Evolutionary conservation across 768 basidiomycete genomes (phyloP).

Genomic region (Phanerochaete carnosa): DNA sequence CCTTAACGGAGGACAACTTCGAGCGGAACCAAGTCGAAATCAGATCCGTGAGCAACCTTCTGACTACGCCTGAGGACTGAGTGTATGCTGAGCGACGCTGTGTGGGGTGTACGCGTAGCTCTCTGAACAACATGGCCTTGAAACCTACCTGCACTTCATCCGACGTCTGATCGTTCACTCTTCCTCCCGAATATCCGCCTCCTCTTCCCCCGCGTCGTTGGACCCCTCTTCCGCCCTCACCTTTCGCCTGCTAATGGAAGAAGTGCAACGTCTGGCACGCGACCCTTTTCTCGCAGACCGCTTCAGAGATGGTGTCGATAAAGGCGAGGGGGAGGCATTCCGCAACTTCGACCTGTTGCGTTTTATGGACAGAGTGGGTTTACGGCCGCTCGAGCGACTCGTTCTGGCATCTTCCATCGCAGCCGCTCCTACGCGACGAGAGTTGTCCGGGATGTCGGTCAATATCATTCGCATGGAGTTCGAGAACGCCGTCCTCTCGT

Average conservation of each 20-base stretch:
- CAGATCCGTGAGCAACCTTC: conserved; percentile 69
- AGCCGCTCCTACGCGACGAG: conserved; percentile 55
- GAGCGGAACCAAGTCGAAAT: conserved; percentile 93
- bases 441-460: conserved; percentile 58
- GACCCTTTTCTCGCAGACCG: conserved; percentile 89
- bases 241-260: conserved; percentile 83
- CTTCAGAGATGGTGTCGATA: conserved; percentile 87
- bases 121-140: conserved; percentile 93
- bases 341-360: conserved; percentile 79
- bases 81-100: neutral
- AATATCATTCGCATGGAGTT: conserved; percentile 74
- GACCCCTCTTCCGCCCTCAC: conserved; percentile 77
- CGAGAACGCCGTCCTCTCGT: conserved; percentile 69
- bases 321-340: conserved; percentile 81
- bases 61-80: conserved; percentile 5
- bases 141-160: conserved; percentile 97
- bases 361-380: conserved; percentile 78
- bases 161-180: conserved; percentile 92
- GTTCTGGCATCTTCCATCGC: conserved; percentile 75
- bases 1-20: conserved; percentile 95
- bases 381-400: conserved; percentile 76
- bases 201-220: conserved; percentile 58
- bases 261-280: conserved; percentile 83
- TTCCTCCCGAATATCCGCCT: conserved; percentile 61
- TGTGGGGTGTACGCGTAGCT: conserved; percentile 50